Conservation (phyloP, 139 green algal genomes). For the Coccomyxa sp. region DNA sequence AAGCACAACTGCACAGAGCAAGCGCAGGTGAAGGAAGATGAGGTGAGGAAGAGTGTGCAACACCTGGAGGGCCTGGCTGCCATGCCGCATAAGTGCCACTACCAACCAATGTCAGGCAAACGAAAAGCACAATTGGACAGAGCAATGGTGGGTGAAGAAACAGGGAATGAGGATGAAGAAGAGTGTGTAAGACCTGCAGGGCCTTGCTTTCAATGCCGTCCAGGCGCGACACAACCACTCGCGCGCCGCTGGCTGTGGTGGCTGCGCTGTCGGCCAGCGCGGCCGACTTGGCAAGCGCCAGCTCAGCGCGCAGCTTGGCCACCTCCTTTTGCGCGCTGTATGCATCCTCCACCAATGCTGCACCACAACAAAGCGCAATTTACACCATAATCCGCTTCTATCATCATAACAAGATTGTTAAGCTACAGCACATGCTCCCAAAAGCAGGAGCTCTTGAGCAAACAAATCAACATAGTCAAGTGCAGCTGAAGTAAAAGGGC, state of each 20-base stretch:
- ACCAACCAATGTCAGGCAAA: too few species aligned
- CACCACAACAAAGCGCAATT: background rate
- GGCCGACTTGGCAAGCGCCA: slow-evolving; percentile 67
- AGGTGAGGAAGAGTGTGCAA: background rate
- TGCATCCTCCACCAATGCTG: slow-evolving; percentile 59
- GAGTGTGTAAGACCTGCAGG: slow-evolving; percentile 35
- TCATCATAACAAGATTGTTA: background rate
- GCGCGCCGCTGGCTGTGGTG: slow-evolving; percentile 26
- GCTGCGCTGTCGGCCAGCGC: slow-evolving; percentile 35
- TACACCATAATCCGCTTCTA: background rate
- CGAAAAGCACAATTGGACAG: too few species aligned
- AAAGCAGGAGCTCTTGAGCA: too few species aligned
- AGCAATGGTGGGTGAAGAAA: background rate
- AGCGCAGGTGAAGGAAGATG: background rate
- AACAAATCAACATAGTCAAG: too few species aligned
- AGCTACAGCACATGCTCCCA: too few species aligned
- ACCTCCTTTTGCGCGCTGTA: slow-evolving; percentile 58
- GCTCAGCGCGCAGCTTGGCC: slow-evolving; percentile 48
- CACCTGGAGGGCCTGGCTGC: slow-evolving; percentile 61
- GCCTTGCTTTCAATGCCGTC: slow-evolving; percentile 70
- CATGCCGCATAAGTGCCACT: too few species aligned
- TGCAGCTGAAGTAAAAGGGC: too few species aligned
- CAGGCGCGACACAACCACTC: slow-evolving; percentile 68
- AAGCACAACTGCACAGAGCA: background rate
- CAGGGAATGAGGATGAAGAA: background rate